Evolutionary conservation across 371 early-diverging fungal genomes (phyloP).

Genomic region (Syncephalastrum racemosum): DNA sequence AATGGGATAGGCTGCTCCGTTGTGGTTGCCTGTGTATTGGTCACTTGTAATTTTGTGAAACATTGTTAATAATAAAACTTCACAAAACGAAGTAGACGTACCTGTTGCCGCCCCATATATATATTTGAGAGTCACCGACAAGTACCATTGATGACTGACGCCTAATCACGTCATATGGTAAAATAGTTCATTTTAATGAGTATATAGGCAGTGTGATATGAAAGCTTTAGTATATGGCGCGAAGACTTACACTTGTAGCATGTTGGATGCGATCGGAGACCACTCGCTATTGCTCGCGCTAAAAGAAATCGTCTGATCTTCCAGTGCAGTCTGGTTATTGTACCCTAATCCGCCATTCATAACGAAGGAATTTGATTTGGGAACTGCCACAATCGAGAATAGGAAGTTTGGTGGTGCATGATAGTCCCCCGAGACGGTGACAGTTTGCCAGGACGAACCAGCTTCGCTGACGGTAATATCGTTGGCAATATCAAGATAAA

Average conservation of each 20-base stretch:
- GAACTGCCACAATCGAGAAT: conserved; percentile 4
- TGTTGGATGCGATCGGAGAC: conserved; percentile 1
- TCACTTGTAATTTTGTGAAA: conserved; percentile 59
- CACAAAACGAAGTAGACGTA: neutral
- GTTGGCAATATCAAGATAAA: conserved; percentile 2
- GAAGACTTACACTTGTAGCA: conserved; percentile 4
- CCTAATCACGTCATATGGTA: neutral
- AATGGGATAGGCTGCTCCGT: no score
- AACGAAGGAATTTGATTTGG: neutral
- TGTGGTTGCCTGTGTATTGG: conserved; percentile 50
- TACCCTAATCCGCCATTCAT: conserved; percentile 10
- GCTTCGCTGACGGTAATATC: conserved; percentile 2
- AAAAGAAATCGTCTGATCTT: conserved; percentile 7
- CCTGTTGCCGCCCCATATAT: conserved; percentile 11
- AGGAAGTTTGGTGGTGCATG: conserved; percentile 6
- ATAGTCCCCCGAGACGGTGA: neutral
- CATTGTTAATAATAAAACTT: no score
- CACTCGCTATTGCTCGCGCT: neutral
- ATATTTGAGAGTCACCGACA: neutral
- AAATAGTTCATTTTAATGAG: neutral
- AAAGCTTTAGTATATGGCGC: neutral
- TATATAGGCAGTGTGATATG: neutral
- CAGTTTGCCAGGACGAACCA: conserved; percentile 3
- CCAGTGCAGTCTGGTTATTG: conserved; percentile 6
- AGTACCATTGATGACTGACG: conserved; percentile 6